These are phyloP conservation scores for Alternaria burnsii DNA, from an alignment of 2,329 filamentous ascomycete species.

Conservation along the genomic window DNA sequence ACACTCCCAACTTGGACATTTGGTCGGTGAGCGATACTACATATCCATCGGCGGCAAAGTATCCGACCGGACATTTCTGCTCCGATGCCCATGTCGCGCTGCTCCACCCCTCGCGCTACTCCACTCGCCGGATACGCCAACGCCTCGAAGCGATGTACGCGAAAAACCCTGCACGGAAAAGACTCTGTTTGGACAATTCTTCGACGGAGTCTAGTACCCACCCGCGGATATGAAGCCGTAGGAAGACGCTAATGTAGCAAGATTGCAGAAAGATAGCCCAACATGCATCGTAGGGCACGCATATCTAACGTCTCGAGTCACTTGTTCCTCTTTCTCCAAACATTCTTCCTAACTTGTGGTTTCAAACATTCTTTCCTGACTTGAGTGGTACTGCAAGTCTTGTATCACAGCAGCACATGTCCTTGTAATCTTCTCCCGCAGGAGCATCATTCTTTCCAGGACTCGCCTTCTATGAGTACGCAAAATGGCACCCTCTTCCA, in stretches of 20 bases:
- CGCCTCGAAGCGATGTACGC: constrained; percentile 15
- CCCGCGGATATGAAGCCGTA: constrained; percentile 23
- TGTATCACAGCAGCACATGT: neutral
- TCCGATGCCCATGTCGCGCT: constrained; percentile 21
- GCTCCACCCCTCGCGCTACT: constrained; percentile 15
- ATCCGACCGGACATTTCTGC: constrained; percentile 10
- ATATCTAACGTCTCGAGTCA: constrained; percentile 18
- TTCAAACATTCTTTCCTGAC: neutral
- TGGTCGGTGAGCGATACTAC: neutral
- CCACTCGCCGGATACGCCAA: constrained; percentile 35
- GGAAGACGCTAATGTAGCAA: constrained; percentile 19
- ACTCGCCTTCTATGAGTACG: constrained; percentile 34
- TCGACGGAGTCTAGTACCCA: constrained; percentile 15
- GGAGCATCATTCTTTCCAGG: neutral
- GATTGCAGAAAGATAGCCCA: constrained; percentile 15
- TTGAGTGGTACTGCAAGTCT: neutral
- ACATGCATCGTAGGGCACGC: constrained; percentile 20
- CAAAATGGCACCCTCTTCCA: constrained; percentile 39
- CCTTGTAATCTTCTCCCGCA: neutral
- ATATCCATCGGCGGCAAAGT: constrained; percentile 1
- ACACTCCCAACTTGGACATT: neutral
- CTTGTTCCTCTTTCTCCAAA: neutral
- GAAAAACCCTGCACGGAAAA: constrained; percentile 44
- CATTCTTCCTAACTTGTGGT: too few relatives aligned
- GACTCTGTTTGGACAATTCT: constrained; percentile 17